These are phyloP conservation scores for Austroboletus eburneus DNA, from an alignment of 768 basidiomycete species.

Conservation along the genomic window DNA sequence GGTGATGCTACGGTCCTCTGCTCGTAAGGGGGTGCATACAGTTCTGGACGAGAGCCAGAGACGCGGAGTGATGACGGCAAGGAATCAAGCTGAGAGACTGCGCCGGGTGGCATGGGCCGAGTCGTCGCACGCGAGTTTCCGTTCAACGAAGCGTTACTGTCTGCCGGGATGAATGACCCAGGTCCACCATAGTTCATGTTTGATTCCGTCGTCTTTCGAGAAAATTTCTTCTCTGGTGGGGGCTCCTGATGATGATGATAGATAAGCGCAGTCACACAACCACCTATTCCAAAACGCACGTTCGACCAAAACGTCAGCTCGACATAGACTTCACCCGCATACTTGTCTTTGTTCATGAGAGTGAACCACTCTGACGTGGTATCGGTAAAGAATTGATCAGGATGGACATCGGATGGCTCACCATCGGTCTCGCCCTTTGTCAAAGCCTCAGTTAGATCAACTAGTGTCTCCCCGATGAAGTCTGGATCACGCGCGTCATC, in stretches of 20 bases:
- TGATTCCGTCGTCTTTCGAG: constrained; percentile 45
- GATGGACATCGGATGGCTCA: constrained; percentile 35
- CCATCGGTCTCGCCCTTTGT: constrained; percentile 97
- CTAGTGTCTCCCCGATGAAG: constrained; percentile 86
- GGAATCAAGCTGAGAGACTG: constrained; percentile 42
- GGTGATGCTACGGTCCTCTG: constrained; percentile 38
- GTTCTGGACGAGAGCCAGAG: constrained; percentile 60
- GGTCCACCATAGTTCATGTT: constrained; percentile 73
- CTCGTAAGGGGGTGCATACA: constrained; percentile 77
- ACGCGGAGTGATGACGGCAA: constrained; percentile 58
- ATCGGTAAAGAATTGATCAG: constrained; percentile 9
- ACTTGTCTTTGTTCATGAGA: constrained; percentile 84
- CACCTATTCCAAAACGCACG: constrained; percentile 40
- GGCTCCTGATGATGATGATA: constrained; percentile 53
- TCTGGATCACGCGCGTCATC: constrained; percentile 95
- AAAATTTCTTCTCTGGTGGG: constrained; percentile 65
- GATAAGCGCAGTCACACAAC: constrained; percentile 3
- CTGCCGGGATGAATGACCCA: constrained; percentile 65
- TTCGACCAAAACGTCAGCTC: constrained; percentile 98
- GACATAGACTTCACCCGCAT: constrained; percentile 92
- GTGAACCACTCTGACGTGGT: constrained; percentile 82
- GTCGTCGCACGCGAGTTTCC: constrained; percentile 15
- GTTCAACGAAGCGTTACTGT: constrained; percentile 26
- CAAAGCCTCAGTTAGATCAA: constrained; percentile 85
- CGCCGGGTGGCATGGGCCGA: constrained; percentile 21